Percentiles rank a stretch among this genome's conserved stretches.
These are phyloP conservation scores for Amoebophrya sp. DNA, from an alignment of 169 alveolate genomes.

Conservation along the genomic window DNA sequence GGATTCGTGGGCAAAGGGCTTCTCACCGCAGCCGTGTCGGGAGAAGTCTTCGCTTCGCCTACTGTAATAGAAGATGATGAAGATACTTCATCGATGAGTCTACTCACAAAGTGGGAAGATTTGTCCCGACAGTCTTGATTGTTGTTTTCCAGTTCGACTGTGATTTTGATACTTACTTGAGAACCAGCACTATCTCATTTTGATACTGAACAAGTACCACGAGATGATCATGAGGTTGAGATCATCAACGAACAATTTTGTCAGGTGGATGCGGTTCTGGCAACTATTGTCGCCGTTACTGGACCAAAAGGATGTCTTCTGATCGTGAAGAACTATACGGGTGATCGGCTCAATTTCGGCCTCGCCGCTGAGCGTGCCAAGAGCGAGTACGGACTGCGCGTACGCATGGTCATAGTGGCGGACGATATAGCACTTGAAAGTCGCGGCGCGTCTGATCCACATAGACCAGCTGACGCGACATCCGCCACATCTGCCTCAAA, in stretches of 20 bases:
- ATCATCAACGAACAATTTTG: too few species aligned
- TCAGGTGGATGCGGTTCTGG: conserved; percentile 44
- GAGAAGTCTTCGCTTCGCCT: conserved; percentile 62
- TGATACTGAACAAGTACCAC: too few species aligned
- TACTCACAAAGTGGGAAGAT: too few species aligned
- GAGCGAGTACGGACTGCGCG: conserved; percentile 47
- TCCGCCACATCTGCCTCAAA: neutral
- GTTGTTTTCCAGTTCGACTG: neutral
- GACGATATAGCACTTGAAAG: conserved; percentile 55
- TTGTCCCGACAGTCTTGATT: conserved; percentile 40
- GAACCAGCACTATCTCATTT: too few species aligned
- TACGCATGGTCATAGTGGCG: conserved; percentile 55
- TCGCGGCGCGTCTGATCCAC: conserved; percentile 36
- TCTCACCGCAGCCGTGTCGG: conserved; percentile 61
- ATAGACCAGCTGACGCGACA: conserved; percentile 44
- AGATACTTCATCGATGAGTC: too few species aligned
- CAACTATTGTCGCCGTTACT: conserved; percentile 32
- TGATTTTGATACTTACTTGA: too few species aligned
- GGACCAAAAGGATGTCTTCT: conserved; percentile 53
- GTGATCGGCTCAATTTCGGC: conserved; percentile 62
- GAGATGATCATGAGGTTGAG: too few species aligned
- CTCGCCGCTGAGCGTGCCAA: conserved; percentile 57
- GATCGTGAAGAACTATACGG: conserved; percentile 60
- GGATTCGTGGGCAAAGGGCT: conserved; percentile 57
- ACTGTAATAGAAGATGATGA: too few species aligned